Conservation (phyloP, 176 grass and related monocot species). For the Elaeis guineensis region DNA sequence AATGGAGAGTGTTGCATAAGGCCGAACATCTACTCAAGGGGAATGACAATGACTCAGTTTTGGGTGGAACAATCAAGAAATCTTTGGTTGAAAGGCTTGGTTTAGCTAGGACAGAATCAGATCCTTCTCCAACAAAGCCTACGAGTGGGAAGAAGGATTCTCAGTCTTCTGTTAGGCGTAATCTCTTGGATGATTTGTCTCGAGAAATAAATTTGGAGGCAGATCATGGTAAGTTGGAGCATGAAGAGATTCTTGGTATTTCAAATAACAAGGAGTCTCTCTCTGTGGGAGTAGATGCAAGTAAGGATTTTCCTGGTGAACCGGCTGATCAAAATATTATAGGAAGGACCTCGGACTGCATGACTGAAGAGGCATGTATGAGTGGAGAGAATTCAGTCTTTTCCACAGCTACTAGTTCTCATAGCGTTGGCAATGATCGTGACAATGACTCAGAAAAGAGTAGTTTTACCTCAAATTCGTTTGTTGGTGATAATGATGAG, state of each 20-base stretch:
- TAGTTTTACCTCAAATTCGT: slow-evolving; percentile 62
- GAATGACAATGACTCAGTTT: slow-evolving; percentile 31
- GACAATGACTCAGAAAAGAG: slow-evolving; percentile 71
- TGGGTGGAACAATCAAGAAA: slow-evolving; percentile 39
- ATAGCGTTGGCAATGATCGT: slow-evolving; percentile 9
- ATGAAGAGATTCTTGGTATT: slow-evolving; percentile 29
- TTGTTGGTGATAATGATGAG: slow-evolving; percentile 36
- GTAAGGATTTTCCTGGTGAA: slow-evolving; percentile 12
- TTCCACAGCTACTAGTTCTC: slow-evolving; percentile 18
- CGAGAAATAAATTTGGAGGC: slow-evolving; percentile 18
- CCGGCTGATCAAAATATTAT: slow-evolving; percentile 9
- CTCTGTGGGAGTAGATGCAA: not conserved
- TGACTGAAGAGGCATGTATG: slow-evolving; percentile 23
- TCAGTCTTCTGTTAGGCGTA: slow-evolving; percentile 34
- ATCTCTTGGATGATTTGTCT: slow-evolving; percentile 45
- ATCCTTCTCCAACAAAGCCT: slow-evolving; percentile 45
- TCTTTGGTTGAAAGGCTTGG: slow-evolving; percentile 41
- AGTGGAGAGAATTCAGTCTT: slow-evolving; percentile 52
- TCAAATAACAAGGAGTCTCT: slow-evolving; percentile 22
- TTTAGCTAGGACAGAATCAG: slow-evolving; percentile 60
- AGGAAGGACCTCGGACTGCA: slow-evolving; percentile 19
- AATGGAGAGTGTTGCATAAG: slow-evolving; percentile 77
- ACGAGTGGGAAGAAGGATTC: slow-evolving; percentile 12
- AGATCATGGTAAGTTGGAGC: slow-evolving; percentile 25
- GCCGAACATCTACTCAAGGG: slow-evolving; percentile 30